Base-by-base conservation (phyloP, 345 rosid species). In the Microthlaspi erraticum region DNA sequence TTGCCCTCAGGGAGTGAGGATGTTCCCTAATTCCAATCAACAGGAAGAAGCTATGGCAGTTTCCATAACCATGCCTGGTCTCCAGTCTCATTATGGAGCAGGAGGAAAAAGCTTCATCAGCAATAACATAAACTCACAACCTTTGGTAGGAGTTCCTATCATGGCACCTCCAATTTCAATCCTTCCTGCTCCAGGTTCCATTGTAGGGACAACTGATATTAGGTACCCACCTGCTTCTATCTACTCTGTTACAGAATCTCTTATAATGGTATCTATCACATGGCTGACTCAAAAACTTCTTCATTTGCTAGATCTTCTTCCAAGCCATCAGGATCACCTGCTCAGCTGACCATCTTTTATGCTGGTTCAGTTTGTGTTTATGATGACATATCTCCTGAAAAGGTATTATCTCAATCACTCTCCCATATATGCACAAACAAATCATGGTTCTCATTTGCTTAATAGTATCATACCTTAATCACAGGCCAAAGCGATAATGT, bases 401-500 rank as follows among this genome's bases (percentile, higher is more conserved):
- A 85, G 96, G 91, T 87, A 81, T 9, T 86, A 81, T 9, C 20
- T 77, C 53, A 41, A 43, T 32, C 19, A 13, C 48, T 29, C 44
- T 45, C 16, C 7, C 7, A 13, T 10, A 38, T 29, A 29, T 42
- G 64, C 10, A 16, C 71, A 26, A 10, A 16, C 71, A 26, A 10
- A 14, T 23, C 10, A n/a, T 31, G 71, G 33, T 38, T 38, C 55
- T 52, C 34, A 11, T 68, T 78, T 66, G 38, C 43, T 68, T 60
- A 20, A 20, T 79, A 65, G 11, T 33, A 44, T 84, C 43, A 69
- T 75, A 51, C 39, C 32, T 67, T 7, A 51, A 8, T 71, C 64
- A 29, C 85, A 89, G 93, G 96, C 96, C 23, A 88, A 84, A 45
- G 91, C 91, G 42, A 84, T 89, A 68, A 84, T 89, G 96, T 78